phyloP scores from a whole-genome alignment of 306 rosid species.

The Sechiopsis laciniata region DNA sequence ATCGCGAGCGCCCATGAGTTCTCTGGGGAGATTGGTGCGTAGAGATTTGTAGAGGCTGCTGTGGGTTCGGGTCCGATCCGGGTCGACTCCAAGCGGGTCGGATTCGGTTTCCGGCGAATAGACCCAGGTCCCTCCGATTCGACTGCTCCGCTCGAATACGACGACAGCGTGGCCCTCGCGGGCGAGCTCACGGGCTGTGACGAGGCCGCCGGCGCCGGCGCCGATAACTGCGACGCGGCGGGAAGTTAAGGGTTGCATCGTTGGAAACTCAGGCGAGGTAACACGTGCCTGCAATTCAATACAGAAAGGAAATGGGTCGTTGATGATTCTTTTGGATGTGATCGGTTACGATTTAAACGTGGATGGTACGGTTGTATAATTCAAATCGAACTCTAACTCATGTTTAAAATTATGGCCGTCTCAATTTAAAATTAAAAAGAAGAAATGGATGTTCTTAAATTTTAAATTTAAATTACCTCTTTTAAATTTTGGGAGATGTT shows the following conservation, averaged over 20 bases:
- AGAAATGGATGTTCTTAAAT: no score
- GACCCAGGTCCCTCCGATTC: slow-evolving; percentile 68
- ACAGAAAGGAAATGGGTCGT: not conserved
- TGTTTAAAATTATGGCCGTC: no score
- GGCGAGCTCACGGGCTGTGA: slow-evolving; percentile 65
- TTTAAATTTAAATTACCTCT: no score
- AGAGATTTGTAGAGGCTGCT: slow-evolving; percentile 66
- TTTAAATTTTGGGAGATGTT: no score
- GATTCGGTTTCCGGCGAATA: slow-evolving; percentile 50
- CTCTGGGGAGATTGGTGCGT: slow-evolving; percentile 73
- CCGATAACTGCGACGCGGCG: slow-evolving; percentile 74
- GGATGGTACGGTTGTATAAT: no score
- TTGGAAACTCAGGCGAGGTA: not conserved
- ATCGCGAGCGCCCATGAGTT: slow-evolving; percentile 55
- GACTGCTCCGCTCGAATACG: slow-evolving; percentile 49
- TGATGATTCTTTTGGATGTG: not conserved
- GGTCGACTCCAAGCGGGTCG: slow-evolving; percentile 47
- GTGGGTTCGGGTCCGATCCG: slow-evolving; percentile 37
- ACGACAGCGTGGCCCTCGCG: slow-evolving; percentile 60
- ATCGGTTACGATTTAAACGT: no score
- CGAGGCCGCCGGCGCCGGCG: slow-evolving; percentile 58
- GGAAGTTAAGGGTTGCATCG: slow-evolving; percentile 18
- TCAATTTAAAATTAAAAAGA: no score
- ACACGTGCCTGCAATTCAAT: not conserved
- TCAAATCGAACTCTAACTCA: no score